Percentiles rank a stretch among this genome's conserved stretches.
Evolutionary conservation across 2,329 filamentous ascomycete species (phyloP).

Genomic region (Colletotrichum sp.): DNA sequence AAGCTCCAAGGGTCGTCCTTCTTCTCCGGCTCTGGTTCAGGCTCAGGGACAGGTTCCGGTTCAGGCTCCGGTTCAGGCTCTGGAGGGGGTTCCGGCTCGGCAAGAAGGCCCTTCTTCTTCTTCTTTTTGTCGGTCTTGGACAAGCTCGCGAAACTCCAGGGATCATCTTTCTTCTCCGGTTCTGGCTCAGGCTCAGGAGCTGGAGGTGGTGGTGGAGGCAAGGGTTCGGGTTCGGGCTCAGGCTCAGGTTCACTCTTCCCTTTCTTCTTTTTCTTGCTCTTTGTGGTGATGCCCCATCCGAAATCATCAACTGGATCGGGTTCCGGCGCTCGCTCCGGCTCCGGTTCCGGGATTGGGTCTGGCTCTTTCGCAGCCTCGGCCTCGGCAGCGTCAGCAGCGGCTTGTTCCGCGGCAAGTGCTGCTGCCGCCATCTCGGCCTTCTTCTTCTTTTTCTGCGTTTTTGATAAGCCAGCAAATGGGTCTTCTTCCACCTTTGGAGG

Average conservation of each 20-base stretch:
- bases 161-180: constrained; percentile 23
- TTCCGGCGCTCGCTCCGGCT: constrained; percentile 10
- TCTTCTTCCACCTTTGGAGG: constrained; percentile 32
- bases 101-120: constrained; percentile 35
- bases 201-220: constrained; percentile 12
- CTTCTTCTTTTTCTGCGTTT: constrained; percentile 37
- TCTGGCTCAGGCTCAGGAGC: constrained; percentile 27
- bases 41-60: constrained; percentile 23
- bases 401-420: neutral
- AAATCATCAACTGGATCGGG: constrained; percentile 12
- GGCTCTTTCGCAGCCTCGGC: constrained; percentile 4
- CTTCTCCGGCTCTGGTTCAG: constrained; percentile 22
- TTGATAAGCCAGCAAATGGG: constrained; percentile 33
- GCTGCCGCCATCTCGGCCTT: constrained; percentile 15
- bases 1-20: constrained; percentile 31
- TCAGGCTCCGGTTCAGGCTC: constrained; percentile 22
- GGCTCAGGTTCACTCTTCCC: constrained; percentile 14
- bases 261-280: constrained; percentile 37
- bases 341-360: constrained; percentile 17
- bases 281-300: constrained; percentile 27
- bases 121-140: constrained; percentile 45
- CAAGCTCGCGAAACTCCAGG: constrained; percentile 24
- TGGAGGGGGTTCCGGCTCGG: constrained; percentile 22
- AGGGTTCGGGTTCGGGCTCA: constrained; percentile 13
- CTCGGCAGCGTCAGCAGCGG: neutral